Evolutionary conservation across 305 asterid genomes (phyloP), one percentile per base, ranked within the genome.

Genomic region (Vinca major): DNA sequence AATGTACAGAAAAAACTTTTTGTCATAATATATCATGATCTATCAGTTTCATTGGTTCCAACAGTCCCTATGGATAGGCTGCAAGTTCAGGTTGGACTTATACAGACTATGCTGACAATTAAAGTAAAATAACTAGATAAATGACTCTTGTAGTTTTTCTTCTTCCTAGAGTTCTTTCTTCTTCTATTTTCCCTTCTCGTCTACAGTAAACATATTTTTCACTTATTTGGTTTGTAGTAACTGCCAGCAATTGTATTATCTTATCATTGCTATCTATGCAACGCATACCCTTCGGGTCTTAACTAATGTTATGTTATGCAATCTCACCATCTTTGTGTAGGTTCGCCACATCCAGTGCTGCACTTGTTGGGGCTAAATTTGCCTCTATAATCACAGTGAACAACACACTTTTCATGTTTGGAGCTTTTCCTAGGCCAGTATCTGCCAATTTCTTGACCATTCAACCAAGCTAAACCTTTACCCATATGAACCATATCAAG

Each of bases 401-500:
- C 67, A 66, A 88, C 87, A 63, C 98, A 92, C 19, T 67, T 77
- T 63, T 88, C 96, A 8, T 77, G 73, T 71, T 45, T 71, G 60
- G 96, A 83, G 81, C 91, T 89, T 73, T 78, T 88, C 66, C 89
- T 77, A 13, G 95, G 82, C 98, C 98, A 89, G 76, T 86, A 92
- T 70, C 98, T 81, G 61, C 98, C 98, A 4, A 92, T 84, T 79
- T 89, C 95, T 66, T 89, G 80, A 63, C 98, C 98, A 77, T 91
- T 91, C 66, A 91, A 81, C 98, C 98, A 91, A 71, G 92, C 96
- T 71, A 88, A 65, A 67, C 98, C 98, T 84, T 91, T 91, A 47
- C 96, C 98, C 98, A 91, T 91, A 73, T 89, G 88, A 78, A 76
- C 54, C 96, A 91, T 85, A 73, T 91, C 94, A 53, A 91, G 90